These are phyloP conservation scores for Colletotrichum nymphaeae DNA, from an alignment of 2,329 filamentous ascomycete species.

Conservation along the genomic window DNA sequence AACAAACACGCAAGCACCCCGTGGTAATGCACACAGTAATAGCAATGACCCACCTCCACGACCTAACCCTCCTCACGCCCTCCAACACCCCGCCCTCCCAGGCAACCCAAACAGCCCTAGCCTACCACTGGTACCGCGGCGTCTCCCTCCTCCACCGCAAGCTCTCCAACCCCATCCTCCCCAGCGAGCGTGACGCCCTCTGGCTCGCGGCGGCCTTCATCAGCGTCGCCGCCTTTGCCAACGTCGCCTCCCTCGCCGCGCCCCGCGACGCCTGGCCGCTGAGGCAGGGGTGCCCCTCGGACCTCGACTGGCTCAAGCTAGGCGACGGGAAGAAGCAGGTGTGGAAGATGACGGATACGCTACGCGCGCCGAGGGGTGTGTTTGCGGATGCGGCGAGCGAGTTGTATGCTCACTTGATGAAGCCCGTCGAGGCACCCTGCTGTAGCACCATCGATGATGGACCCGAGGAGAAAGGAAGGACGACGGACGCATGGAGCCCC, in stretches of 20 bases:
- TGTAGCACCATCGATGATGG: slow-evolving; percentile 34
- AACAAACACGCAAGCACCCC: slow-evolving; percentile 50
- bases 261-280: slow-evolving; percentile 68
- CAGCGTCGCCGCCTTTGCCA: slow-evolving; percentile 57
- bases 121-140: slow-evolving; percentile 60
- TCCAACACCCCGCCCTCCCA: slow-evolving; percentile 11
- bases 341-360: slow-evolving; percentile 62
- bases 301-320: slow-evolving; percentile 70
- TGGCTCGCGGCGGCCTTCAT: slow-evolving; percentile 61
- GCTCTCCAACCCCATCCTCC: slow-evolving; percentile 48
- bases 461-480: background rate
- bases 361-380: slow-evolving; percentile 55
- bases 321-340: slow-evolving; percentile 66
- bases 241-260: slow-evolving; percentile 50
- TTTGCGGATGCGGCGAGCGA: slow-evolving; percentile 49
- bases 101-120: slow-evolving; percentile 46
- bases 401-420: slow-evolving; percentile 29
- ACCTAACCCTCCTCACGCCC: slow-evolving; percentile 51
- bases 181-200: slow-evolving; percentile 56
- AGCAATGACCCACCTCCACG: slow-evolving; percentile 64
- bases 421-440: background rate
- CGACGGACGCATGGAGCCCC: background rate
- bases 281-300: slow-evolving; percentile 49
- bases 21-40: slow-evolving; percentile 67
- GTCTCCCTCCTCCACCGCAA: slow-evolving; percentile 59